Evolutionary conservation across 2,329 filamentous ascomycete species (phyloP).

Genomic region (Mollisia scopiformis): DNA sequence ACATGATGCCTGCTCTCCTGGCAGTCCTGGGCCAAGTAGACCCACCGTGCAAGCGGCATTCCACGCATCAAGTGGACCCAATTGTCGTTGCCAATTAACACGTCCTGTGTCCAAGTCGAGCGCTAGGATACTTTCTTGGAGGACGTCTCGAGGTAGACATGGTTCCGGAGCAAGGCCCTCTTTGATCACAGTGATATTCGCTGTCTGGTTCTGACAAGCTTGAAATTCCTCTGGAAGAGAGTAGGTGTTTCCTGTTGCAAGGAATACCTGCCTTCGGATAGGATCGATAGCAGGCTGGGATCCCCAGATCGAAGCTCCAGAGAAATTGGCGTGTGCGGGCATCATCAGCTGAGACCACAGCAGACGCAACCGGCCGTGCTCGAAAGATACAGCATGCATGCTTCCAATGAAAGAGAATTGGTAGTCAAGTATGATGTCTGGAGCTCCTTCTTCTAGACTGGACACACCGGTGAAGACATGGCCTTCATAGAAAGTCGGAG

Average conservation of each 20-base stretch:
- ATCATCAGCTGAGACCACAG: background rate
- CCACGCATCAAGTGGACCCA: conserved; percentile 1
- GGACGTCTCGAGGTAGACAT: background rate
- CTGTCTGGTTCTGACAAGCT: background rate
- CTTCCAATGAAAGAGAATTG: background rate
- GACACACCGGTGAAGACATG: background rate
- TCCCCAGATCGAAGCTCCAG: background rate
- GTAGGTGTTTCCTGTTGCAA: background rate
- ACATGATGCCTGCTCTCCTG: background rate
- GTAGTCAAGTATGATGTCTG: background rate
- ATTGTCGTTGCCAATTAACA: background rate
- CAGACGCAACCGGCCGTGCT: background rate
- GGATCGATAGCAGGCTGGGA: background rate
- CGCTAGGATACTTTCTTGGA: background rate
- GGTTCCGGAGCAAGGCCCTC: background rate
- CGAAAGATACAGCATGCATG: background rate
- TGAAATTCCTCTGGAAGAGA: background rate
- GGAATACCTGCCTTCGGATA: background rate
- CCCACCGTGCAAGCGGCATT: background rate
- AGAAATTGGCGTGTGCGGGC: background rate
- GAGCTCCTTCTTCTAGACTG: background rate
- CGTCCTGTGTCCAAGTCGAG: background rate
- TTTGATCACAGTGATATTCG: background rate
- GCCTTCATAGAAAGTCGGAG: background rate
- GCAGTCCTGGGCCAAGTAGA: background rate